These are phyloP conservation scores for Austroboletus olivaceoglutinosus DNA, from an alignment of 1,284 basidiomycete genomes.

Conservation along the genomic window DNA sequence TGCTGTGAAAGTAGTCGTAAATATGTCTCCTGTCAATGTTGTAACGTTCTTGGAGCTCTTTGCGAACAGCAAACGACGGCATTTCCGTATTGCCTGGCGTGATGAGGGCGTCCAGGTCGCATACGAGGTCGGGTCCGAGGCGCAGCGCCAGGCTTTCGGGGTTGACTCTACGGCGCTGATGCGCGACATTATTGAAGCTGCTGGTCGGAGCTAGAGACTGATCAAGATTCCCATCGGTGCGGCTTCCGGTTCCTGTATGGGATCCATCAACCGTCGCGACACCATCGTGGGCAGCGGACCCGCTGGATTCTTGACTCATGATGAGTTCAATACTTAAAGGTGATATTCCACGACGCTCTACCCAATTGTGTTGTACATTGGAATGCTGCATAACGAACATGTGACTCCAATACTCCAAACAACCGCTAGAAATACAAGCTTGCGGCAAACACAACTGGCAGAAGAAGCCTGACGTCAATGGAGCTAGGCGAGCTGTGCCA, in stretches of 20 bases:
- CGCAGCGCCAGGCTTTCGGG: slow-evolving; percentile 57
- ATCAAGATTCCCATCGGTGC: slow-evolving; percentile 3
- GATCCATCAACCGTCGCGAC: not conserved
- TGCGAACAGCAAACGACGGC: slow-evolving; percentile 67
- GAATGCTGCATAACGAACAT: slow-evolving; percentile 22
- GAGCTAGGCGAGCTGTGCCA: not conserved
- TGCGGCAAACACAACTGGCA: slow-evolving; percentile 77
- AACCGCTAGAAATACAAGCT: slow-evolving; percentile 75
- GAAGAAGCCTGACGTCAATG: slow-evolving; percentile 5
- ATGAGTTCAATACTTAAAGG: not conserved
- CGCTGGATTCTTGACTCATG: not conserved
- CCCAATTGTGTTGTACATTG: slow-evolving; percentile 9
- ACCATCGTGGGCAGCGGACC: not conserved
- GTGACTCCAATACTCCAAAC: slow-evolving; percentile 9
- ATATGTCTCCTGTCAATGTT: slow-evolving; percentile 68
- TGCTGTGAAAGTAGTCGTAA: slow-evolving; percentile 70
- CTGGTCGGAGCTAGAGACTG: not conserved
- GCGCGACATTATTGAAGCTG: slow-evolving; percentile 5
- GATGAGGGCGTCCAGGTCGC: slow-evolving; percentile 65
- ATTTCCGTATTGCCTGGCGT: slow-evolving; percentile 65
- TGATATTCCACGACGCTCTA: slow-evolving; percentile 3
- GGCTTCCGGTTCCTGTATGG: slow-evolving; percentile 12
- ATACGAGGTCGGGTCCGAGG: slow-evolving; percentile 61
- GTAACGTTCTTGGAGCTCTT: slow-evolving; percentile 64
- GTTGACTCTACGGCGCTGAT: slow-evolving; percentile 45